Evolutionary conservation across 2,329 filamentous ascomycete species (phyloP).

Genomic region (Pestalotiopsis sp.): DNA sequence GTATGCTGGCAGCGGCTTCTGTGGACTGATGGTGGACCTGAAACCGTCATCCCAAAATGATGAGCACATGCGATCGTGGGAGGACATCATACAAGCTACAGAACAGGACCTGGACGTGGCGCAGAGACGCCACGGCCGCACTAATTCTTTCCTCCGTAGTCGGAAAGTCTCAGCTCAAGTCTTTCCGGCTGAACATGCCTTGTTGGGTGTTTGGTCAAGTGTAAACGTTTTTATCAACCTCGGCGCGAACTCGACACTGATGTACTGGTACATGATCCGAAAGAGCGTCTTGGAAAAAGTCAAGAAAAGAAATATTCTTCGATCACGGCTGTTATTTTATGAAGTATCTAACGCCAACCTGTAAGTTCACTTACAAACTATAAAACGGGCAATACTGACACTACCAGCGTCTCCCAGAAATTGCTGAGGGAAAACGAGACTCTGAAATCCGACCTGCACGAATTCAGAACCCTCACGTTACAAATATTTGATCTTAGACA

Average conservation of each 20-base stretch:
- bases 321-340: neutral
- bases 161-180: no score
- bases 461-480: no score
- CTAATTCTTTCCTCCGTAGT: no score
- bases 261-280: neutral
- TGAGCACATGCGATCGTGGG: neutral
- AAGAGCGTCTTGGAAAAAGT: neutral
- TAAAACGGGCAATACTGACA: neutral
- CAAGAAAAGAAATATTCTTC: neutral
- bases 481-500: no score
- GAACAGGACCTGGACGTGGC: no score
- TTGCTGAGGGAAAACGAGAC: neutral
- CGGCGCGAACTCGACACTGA: neutral
- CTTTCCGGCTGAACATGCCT: no score
- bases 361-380: neutral
- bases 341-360: neutral
- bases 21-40: neutral
- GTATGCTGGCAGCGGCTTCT: neutral
- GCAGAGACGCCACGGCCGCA: no score
- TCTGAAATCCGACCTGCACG: neutral
- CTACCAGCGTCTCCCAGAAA: neutral
- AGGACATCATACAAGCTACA: neutral
- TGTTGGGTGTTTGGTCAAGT: no score
- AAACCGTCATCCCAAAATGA: neutral
- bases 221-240: neutral